These are phyloP conservation scores for Colletotrichum cereale DNA, from an alignment of 2,329 filamentous ascomycete species.

Conservation along the genomic window DNA sequence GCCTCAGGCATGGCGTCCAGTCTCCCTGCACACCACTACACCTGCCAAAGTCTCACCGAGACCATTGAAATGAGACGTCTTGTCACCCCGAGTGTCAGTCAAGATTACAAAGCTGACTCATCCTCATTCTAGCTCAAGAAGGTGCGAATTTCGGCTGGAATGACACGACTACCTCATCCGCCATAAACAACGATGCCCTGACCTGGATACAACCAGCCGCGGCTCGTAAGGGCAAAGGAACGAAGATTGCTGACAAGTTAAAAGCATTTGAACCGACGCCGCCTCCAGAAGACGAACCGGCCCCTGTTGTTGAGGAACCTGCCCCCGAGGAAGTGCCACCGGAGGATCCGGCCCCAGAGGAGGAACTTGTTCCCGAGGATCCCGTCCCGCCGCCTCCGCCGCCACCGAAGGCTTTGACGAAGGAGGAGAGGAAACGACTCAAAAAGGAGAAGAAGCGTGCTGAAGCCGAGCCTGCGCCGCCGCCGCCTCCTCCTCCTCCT, in stretches of 20 bases:
- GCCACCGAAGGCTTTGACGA: slow-evolving; percentile 34
- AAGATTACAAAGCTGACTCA: slow-evolving; percentile 66
- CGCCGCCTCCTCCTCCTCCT: slow-evolving; percentile 39
- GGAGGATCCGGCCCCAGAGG: slow-evolving; percentile 28
- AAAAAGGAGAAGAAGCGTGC: slow-evolving; percentile 56
- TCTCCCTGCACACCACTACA: slow-evolving; percentile 41
- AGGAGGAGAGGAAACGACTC: slow-evolving; percentile 56
- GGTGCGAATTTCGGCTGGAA: slow-evolving; percentile 53
- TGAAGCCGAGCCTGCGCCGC: slow-evolving; percentile 45
- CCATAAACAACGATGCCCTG: slow-evolving; percentile 49
- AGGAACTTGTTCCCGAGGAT: slow-evolving; percentile 51
- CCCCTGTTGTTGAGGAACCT: slow-evolving; percentile 40
- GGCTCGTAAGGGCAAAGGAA: slow-evolving; percentile 62
- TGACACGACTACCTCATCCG: slow-evolving; percentile 55
- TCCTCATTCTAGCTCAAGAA: slow-evolving; percentile 56
- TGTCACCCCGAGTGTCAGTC: slow-evolving; percentile 45
- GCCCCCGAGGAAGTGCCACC: slow-evolving; percentile 23
- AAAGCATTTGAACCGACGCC: slow-evolving; percentile 65
- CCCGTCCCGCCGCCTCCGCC: slow-evolving; percentile 56
- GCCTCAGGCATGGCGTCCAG: slow-evolving; percentile 43
- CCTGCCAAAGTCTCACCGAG: slow-evolving; percentile 27
- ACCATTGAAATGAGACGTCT: slow-evolving; percentile 24
- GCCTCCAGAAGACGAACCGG: slow-evolving; percentile 49
- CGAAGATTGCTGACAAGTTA: slow-evolving; percentile 68
- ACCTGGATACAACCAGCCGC: slow-evolving; percentile 54